Evolutionary conservation across 2,329 filamentous ascomycete genomes (phyloP).

Genomic region (Keithomyces neogunnii): DNA sequence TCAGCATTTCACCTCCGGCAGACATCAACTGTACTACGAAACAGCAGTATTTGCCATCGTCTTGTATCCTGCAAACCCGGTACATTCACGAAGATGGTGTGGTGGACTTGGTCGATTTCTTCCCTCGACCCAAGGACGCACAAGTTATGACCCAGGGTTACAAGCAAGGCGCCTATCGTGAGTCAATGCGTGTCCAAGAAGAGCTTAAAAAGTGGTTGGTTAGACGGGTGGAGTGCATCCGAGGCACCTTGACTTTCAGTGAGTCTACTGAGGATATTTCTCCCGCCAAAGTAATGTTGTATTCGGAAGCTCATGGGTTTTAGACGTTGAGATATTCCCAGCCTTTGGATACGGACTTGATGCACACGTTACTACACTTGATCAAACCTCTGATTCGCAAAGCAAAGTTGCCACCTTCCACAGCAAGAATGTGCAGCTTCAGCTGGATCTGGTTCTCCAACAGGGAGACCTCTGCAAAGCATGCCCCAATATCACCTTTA

Average conservation of each 20-base stretch:
- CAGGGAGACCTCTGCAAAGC: slow-evolving; percentile 31
- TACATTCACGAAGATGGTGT: slow-evolving; percentile 71
- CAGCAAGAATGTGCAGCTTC: slow-evolving; percentile 48
- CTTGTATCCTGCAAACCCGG: slow-evolving; percentile 68
- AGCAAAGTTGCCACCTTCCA: slow-evolving; percentile 58
- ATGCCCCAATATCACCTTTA: slow-evolving; percentile 47
- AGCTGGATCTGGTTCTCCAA: slow-evolving; percentile 61
- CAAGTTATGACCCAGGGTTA: slow-evolving; percentile 38
- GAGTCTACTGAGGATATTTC: neutral
- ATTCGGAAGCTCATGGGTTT: neutral
- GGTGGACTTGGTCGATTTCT: slow-evolving; percentile 66
- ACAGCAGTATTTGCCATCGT: slow-evolving; percentile 68
- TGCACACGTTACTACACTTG: slow-evolving; percentile 49
- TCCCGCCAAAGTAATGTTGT: neutral
- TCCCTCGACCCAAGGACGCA: slow-evolving; percentile 58
- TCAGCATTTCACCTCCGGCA: slow-evolving; percentile 52
- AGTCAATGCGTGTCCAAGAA: slow-evolving; percentile 45
- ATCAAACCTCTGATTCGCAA: slow-evolving; percentile 29
- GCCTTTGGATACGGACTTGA: slow-evolving; percentile 63
- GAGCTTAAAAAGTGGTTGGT: slow-evolving; percentile 65
- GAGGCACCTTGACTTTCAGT: slow-evolving; percentile 56
- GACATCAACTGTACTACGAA: slow-evolving; percentile 56
- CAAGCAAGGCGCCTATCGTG: slow-evolving; percentile 44
- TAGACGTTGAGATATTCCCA: slow-evolving; percentile 63
- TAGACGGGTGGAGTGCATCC: slow-evolving; percentile 63